phyloP scores from a whole-genome alignment of 768 basidiomycete species.

The Lactarius akahatsu region DNA sequence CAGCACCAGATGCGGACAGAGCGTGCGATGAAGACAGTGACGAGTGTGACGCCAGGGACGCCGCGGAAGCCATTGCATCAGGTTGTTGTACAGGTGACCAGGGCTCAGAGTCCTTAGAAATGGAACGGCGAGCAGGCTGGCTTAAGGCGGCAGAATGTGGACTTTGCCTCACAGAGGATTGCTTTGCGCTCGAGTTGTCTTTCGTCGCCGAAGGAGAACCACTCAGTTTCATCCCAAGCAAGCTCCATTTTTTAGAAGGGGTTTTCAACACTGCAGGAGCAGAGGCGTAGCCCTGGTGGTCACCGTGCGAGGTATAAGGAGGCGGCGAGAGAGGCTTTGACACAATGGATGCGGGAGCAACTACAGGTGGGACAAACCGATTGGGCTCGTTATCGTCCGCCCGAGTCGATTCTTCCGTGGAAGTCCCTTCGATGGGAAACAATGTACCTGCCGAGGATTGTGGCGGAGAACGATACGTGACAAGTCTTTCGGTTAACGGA shows the following conservation, averaged over 20 bases:
- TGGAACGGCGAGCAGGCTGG: constrained; percentile 65
- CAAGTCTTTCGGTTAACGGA: constrained; percentile 86
- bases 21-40: constrained; percentile 65
- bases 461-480: constrained; percentile 72
- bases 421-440: constrained; percentile 43
- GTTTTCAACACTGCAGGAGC: constrained; percentile 58
- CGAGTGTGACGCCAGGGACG: constrained; percentile 71
- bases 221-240: constrained; percentile 73
- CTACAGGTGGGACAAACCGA: constrained; percentile 52
- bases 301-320: constrained; percentile 30
- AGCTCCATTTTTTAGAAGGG: constrained; percentile 96
- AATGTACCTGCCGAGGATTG: constrained; percentile 56
- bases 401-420: constrained; percentile 41
- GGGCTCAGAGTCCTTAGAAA: constrained; percentile 60
- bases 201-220: constrained; percentile 61
- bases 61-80: constrained; percentile 76
- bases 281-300: constrained; percentile 42
- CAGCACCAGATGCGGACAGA: constrained; percentile 40
- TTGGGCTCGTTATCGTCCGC: constrained; percentile 49
- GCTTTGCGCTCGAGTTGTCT: constrained; percentile 43
- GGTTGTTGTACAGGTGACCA: constrained; percentile 67
- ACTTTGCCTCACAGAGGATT: constrained; percentile 59
- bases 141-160: constrained; percentile 67
- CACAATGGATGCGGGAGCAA: constrained; percentile 42
- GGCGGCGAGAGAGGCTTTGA: constrained; percentile 34